Conservation (phyloP, 2,329 filamentous ascomycete genomes). For the Grosmannia penicillata region DNA sequence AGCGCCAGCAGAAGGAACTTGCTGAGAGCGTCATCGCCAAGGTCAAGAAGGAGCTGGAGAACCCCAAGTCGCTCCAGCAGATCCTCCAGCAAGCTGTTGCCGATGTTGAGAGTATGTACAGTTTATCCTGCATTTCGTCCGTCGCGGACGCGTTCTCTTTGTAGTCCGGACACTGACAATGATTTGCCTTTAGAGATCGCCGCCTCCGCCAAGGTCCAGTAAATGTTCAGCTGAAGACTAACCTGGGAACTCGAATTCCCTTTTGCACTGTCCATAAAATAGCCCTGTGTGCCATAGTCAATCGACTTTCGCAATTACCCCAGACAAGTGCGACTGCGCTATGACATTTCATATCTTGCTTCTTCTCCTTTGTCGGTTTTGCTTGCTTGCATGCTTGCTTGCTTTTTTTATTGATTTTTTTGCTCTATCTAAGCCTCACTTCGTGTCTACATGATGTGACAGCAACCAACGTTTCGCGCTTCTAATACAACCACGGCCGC, state of each 20-base stretch:
- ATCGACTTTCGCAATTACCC: slow-evolving; percentile 7
- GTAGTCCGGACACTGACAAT: slow-evolving; percentile 12
- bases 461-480: neutral
- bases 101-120: slow-evolving; percentile 76
- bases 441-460: too few species aligned
- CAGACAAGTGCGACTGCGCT: too few species aligned
- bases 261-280: slow-evolving; percentile 7
- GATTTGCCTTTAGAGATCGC: slow-evolving; percentile 41
- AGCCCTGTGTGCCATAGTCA: slow-evolving; percentile 12
- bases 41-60: slow-evolving; percentile 97
- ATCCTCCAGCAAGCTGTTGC: slow-evolving; percentile 93
- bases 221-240: too few species aligned
- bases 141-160: too few species aligned
- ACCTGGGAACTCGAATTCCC: neutral
- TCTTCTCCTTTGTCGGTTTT: too few species aligned
- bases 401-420: neutral
- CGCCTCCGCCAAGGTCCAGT: too few species aligned
- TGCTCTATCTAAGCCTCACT: too few species aligned
- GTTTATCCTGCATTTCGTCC: neutral
- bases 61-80: slow-evolving; percentile 92
- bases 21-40: slow-evolving; percentile 88
- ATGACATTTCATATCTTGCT: too few species aligned
- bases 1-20: slow-evolving; percentile 94
- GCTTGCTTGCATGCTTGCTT: too few species aligned
- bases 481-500: slow-evolving; percentile 20